Evolutionary conservation across 2,329 filamentous ascomycete species (phyloP), one percentile per base, ranked within the genome.

Genomic region (Cadophora gregata): DNA sequence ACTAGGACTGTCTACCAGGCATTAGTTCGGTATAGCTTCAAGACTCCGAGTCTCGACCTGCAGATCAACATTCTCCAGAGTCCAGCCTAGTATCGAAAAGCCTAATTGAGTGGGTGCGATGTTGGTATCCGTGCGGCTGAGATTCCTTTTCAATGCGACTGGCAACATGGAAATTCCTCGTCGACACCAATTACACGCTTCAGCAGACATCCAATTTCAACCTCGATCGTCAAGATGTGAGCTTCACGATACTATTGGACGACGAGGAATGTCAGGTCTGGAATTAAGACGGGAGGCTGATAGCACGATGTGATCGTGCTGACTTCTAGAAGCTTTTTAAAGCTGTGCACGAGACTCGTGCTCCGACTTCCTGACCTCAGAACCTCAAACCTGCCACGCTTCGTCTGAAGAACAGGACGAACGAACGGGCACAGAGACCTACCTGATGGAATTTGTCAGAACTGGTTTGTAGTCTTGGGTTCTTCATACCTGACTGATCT

Each of bases 241-340:
- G 14, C 38, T 16, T 33, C 27, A 55, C 19, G 27, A 31, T 53
- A 14, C 16, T 5, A 16, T 31, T 31, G 50, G 50, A 53, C 4
- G 25, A 31, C n/a, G 25, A 53, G 25, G 50, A 53, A 47, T 47
- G 42, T 12, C 21, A 47, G 14, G 42, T n/a, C 6, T 21, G 14
- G 21, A n/a, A 8, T 21, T n/a, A 47, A 47, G 42, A 21, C 42
- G 42, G 42, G 42, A 47, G n/a, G 42, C 42, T 47, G 42, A 47
- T 1, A 47, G 10, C 42, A 16, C 38, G 12, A 42, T 42, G 12
- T 42, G 38, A n/a, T 42, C 38, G 16, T 42, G 14, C 31, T 8
- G 31, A 31, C 53, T 56, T 56, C 53, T 56, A 24, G 53, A 56
- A 56, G 31, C 29, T 38, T 53, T n/a, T 53, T 5, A n/a, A 56